Conservation (phyloP, 805 yeast species). For the Ogataea zsoltii region DNA sequence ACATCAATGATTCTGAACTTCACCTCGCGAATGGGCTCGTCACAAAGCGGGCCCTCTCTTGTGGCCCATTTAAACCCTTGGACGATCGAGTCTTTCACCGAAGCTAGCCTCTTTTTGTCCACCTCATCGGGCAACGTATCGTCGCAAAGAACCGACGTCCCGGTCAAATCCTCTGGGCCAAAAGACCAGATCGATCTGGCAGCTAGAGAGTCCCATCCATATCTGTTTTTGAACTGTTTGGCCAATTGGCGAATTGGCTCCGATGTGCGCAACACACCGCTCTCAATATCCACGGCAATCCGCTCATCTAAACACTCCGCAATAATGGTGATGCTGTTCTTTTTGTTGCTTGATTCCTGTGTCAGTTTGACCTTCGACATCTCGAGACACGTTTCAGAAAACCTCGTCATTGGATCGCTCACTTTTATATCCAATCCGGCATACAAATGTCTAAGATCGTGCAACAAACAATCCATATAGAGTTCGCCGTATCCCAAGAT, state of each 20-base stretch:
- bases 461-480: constrained; percentile 78
- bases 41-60: constrained; percentile 90
- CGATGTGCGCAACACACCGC: constrained; percentile 37
- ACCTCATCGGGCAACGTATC: constrained; percentile 77
- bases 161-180: constrained; percentile 56
- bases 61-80: constrained; percentile 86
- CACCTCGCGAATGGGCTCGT: constrained; percentile 71
- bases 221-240: constrained; percentile 53
- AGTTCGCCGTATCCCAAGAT: constrained; percentile 84
- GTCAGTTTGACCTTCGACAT: constrained; percentile 69
- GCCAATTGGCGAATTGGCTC: constrained; percentile 47
- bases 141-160: constrained; percentile 55
- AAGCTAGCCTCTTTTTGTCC: constrained; percentile 48
- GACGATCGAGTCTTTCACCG: constrained; percentile 54
- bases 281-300: constrained; percentile 57
- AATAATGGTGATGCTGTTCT: constrained; percentile 61
- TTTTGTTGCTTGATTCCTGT: constrained; percentile 54
- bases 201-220: constrained; percentile 81
- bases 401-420: constrained; percentile 79
- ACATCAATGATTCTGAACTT: constrained; percentile 71
- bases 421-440: constrained; percentile 72
- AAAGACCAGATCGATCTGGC: constrained; percentile 82
- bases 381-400: constrained; percentile 73
- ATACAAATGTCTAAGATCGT: constrained; percentile 68
- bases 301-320: constrained; percentile 71